phyloP scores from a whole-genome alignment of 2,329 filamentous ascomycete genomes.

The Anthostomella pinea region DNA sequence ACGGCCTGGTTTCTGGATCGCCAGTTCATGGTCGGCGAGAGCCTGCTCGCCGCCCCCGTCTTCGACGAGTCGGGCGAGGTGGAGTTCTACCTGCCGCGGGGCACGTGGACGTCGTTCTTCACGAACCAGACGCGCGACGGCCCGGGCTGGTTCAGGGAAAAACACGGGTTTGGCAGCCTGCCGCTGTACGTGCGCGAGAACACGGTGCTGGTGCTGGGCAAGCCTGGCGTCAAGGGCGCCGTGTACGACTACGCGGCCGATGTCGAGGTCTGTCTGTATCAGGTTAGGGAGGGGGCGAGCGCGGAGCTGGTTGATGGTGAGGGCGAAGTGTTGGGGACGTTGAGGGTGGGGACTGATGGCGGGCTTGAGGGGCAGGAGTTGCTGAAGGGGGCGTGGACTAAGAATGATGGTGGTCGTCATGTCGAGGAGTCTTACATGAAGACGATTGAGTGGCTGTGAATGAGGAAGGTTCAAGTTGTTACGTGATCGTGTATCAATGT shows the following conservation, averaged over 20 bases:
- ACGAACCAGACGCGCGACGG: slow-evolving; percentile 48
- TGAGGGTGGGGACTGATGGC: slow-evolving; percentile 39
- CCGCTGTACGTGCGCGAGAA: slow-evolving; percentile 58
- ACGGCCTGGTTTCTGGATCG: slow-evolving; percentile 66
- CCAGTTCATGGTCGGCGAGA: slow-evolving; percentile 70
- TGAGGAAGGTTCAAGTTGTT: background rate
- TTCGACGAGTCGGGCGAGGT: slow-evolving; percentile 67
- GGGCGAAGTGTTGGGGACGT: slow-evolving; percentile 38
- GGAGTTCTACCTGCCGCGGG: slow-evolving; percentile 60
- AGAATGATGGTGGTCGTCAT: slow-evolving; percentile 17
- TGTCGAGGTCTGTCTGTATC: slow-evolving; percentile 48
- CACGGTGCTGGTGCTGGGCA: slow-evolving; percentile 46
- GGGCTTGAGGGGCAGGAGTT: slow-evolving; percentile 38
- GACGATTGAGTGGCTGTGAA: slow-evolving; percentile 24
- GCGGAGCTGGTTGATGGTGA: slow-evolving; percentile 41
- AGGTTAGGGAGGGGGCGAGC: slow-evolving; percentile 39
- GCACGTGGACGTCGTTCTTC: slow-evolving; percentile 48
- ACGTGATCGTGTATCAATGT: no score
- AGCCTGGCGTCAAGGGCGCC: slow-evolving; percentile 36
- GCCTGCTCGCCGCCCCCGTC: slow-evolving; percentile 60
- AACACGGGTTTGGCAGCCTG: slow-evolving; percentile 55
- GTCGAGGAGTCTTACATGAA: slow-evolving; percentile 19
- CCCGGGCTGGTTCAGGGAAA: slow-evolving; percentile 58
- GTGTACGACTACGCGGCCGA: slow-evolving; percentile 47
- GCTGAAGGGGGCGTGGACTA: slow-evolving; percentile 37